A percentile compares a stretch with the other conserved stretches of the same genome.
Evolutionary conservation across 116 monocot genomes (phyloP).

Genomic region (Posidonia oceanica): DNA sequence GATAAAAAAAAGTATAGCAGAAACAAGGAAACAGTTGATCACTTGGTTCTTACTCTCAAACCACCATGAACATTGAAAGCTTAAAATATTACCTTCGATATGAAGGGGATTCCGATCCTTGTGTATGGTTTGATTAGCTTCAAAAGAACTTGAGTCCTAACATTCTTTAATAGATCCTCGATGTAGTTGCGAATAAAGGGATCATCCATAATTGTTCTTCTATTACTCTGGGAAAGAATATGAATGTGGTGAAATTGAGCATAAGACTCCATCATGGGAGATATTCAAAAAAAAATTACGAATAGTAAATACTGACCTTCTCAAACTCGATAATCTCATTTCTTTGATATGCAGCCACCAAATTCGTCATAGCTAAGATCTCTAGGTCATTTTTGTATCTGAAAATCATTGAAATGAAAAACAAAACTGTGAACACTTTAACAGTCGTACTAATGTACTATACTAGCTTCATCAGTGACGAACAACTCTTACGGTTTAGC

Average conservation of each 20-base stretch:
- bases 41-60: not conserved
- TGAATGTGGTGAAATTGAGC: not conserved
- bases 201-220: slow-evolving; percentile 99
- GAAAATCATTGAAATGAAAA: slow-evolving; percentile 5
- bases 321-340: slow-evolving; percentile 99
- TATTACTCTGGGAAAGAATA: slow-evolving; percentile 55
- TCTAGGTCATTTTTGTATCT: slow-evolving; percentile 99
- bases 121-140: slow-evolving; percentile 99
- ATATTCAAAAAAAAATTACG: not conserved
- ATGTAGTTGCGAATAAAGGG: slow-evolving; percentile 99
- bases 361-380: slow-evolving; percentile 99
- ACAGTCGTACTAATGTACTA: not conserved
- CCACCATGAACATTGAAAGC: not conserved
- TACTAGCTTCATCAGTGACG: not conserved
- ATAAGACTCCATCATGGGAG: not conserved
- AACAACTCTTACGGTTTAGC: slow-evolving; percentile 92
- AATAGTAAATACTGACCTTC: slow-evolving; percentile 42
- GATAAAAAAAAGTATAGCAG: no score
- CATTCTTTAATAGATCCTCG: slow-evolving; percentile 94
- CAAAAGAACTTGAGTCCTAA: slow-evolving; percentile 93
- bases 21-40: no score
- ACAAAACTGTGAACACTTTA: not conserved
- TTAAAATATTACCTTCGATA: slow-evolving; percentile 59
- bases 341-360: slow-evolving; percentile 92
- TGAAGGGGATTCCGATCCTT: slow-evolving; percentile 91